A percentile compares a stretch with the other conserved stretches of the same genome.
These are phyloP conservation scores for Lasiosphaeriaceae sp. DNA, from an alignment of 495 filamentous ascomycete species.

Conservation along the genomic window DNA sequence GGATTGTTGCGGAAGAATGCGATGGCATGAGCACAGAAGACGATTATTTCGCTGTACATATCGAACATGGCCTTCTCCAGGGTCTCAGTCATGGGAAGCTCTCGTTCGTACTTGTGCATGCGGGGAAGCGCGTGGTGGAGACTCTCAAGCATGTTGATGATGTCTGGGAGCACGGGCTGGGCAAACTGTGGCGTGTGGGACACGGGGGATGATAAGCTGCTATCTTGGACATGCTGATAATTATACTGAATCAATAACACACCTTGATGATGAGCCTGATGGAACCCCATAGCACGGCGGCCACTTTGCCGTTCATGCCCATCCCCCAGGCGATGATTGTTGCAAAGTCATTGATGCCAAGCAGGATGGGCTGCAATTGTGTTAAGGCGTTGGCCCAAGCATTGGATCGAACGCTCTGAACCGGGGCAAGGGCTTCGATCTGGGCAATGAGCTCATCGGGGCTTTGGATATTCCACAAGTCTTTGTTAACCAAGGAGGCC, in stretches of 20 bases:
- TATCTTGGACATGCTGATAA: background rate
- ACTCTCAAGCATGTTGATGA: background rate
- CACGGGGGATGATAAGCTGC: no score
- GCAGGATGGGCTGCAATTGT: background rate
- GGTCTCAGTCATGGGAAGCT: background rate
- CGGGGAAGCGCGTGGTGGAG: background rate
- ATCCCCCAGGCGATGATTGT: background rate
- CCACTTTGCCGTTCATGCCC: slow-evolving; percentile 1
- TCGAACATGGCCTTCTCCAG: slow-evolving; percentile 1
- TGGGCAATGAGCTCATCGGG: background rate
- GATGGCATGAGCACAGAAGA: slow-evolving; percentile 1
- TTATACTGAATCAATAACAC: background rate
- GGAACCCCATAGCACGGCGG: background rate
- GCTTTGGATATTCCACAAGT: background rate
- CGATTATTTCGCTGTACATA: background rate
- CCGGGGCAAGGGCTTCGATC: background rate
- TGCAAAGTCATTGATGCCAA: background rate
- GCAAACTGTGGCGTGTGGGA: background rate
- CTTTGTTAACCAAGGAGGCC: background rate
- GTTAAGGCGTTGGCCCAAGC: background rate
- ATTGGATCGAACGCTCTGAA: background rate
- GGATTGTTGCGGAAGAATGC: background rate
- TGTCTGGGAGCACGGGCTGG: background rate
- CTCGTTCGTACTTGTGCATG: background rate
- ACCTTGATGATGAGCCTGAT: background rate